Conservation (phyloP, 1,284 basidiomycete genomes). For the Melampsora larici-populina region DNA sequence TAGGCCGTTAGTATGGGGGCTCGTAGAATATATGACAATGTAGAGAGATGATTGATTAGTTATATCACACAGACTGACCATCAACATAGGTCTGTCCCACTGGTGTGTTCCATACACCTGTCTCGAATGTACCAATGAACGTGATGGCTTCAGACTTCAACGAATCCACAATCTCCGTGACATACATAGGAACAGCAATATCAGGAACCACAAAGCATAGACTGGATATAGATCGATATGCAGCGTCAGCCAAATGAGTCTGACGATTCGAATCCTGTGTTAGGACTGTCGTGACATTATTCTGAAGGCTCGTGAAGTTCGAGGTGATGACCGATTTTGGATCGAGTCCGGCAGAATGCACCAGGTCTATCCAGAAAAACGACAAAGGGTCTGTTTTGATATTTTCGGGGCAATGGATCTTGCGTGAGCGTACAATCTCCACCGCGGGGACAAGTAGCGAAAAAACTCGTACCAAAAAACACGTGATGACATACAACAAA, state of each 20-base stretch:
- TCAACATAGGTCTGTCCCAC: constrained; percentile 74
- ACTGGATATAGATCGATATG: constrained; percentile 71
- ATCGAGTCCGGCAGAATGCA: constrained; percentile 56
- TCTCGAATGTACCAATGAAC: constrained; percentile 67
- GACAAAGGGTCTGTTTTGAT: constrained; percentile 20
- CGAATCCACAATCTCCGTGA: constrained; percentile 65
- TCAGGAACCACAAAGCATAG: constrained; percentile 73
- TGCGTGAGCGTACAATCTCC: too few relatives aligned
- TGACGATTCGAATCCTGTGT: neutral
- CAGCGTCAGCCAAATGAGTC: constrained; percentile 56
- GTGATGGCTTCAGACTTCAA: constrained; percentile 63
- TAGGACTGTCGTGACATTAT: constrained; percentile 61
- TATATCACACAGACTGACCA: constrained; percentile 50
- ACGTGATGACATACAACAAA: constrained; percentile 36
- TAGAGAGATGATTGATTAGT: constrained; percentile 58
- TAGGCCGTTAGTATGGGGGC: constrained; percentile 50
- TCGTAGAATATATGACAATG: constrained; percentile 57
- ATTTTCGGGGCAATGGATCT: neutral
- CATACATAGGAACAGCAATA: constrained; percentile 65
- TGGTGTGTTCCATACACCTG: constrained; percentile 79
- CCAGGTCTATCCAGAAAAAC: constrained; percentile 35
- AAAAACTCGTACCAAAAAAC: constrained; percentile 27
- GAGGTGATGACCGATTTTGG: constrained; percentile 61
- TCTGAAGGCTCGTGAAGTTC: constrained; percentile 65
- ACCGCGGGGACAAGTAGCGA: neutral